A percentile compares a stretch with the other conserved stretches of the same genome.
phyloP scores from a whole-genome alignment of 352 stramenopile genomes.

The Phytophthora foliorum region DNA sequence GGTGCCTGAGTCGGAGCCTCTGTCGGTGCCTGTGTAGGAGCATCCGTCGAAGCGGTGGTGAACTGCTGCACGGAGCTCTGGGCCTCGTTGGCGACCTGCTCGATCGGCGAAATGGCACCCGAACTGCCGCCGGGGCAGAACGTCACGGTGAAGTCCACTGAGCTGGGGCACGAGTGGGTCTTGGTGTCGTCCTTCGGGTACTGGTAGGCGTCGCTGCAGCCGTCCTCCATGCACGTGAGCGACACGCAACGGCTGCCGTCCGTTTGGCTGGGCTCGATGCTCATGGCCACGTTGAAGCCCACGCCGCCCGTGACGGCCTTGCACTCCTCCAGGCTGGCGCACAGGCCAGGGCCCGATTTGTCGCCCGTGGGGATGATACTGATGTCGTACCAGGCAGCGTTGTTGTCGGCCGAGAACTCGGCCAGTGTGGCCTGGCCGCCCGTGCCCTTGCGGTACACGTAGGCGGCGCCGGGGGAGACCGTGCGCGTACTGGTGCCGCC shows the following conservation, averaged over 20 bases:
- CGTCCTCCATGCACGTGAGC: constrained; percentile 64
- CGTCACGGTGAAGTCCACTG: constrained; percentile 65
- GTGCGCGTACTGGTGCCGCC: constrained; percentile 43
- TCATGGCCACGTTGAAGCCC: constrained; percentile 80
- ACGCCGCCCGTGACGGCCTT: constrained; percentile 64
- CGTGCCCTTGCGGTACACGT: constrained; percentile 61
- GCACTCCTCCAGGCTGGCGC: constrained; percentile 56
- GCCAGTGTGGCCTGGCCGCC: constrained; percentile 64
- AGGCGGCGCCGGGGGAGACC: constrained; percentile 44
- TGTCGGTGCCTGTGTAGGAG: constrained; percentile 20
- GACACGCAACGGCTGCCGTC: constrained; percentile 52
- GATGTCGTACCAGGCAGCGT: constrained; percentile 76
- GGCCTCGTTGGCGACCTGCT: constrained; percentile 30
- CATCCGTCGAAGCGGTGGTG: constrained; percentile 11
- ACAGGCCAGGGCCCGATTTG: constrained; percentile 51
- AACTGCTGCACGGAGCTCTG: constrained; percentile 26
- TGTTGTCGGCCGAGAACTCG: constrained; percentile 72
- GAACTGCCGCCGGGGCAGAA: constrained; percentile 53
- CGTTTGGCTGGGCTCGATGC: constrained; percentile 56
- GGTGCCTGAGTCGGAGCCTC: constrained; percentile 12
- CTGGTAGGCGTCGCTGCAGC: constrained; percentile 73
- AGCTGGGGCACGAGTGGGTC: constrained; percentile 66
- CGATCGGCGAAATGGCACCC: constrained; percentile 27
- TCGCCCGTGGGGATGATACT: constrained; percentile 79
- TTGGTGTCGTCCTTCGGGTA: constrained; percentile 78